Evolutionary conservation across 2,329 filamentous ascomycete genomes (phyloP), one percentile per base, ranked within the genome.

Genomic region (Colletotrichum sp.): DNA sequence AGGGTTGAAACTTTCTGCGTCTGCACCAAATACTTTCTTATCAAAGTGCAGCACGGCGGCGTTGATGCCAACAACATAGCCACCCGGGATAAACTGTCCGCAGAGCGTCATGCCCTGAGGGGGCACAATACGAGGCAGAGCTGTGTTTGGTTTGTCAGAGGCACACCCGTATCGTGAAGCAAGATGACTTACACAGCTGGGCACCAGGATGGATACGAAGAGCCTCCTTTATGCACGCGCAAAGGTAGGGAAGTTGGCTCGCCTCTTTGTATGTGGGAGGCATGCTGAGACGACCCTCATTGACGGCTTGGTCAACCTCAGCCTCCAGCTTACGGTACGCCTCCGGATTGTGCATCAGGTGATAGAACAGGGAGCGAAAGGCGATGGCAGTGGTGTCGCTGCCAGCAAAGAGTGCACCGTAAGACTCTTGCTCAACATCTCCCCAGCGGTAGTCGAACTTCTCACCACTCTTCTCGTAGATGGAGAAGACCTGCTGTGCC

Each of bases 221-320:
- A 2, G 86, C 83, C 80, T 91, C 90, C 30, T 86, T 86, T 24
- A 90, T 82, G 5, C 88, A 85, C 0, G 89, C 88, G 55, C 86
- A 82, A 5, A 90, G 82, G 77, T 88, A 74, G 13, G 81, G 73
- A 39, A 78, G 24, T 15, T 28, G n/a, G 28, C 64, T 62, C 18
- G 79, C 78, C 18, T 75, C 64, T 3, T 57, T 62, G 69, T 80
- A 82, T 78, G 4, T 28, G 7, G 67, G 67, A 21, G 26, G 65
- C 39, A 32, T 52, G 65, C 39, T 68, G 44, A 68, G 34, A 18
- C 24, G 52, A 30, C 15, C 30, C 16, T 62, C 34, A 12, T 63
- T 60, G 18, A 30, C 59, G 26, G 30, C 59, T 18, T 69, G 49
- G 32, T 36, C 12, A 24, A 88, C 80, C 69, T 88, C 86, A 1